phyloP scores from a whole-genome alignment of 495 filamentous ascomycete genomes.

The Xylaria acuta region DNA sequence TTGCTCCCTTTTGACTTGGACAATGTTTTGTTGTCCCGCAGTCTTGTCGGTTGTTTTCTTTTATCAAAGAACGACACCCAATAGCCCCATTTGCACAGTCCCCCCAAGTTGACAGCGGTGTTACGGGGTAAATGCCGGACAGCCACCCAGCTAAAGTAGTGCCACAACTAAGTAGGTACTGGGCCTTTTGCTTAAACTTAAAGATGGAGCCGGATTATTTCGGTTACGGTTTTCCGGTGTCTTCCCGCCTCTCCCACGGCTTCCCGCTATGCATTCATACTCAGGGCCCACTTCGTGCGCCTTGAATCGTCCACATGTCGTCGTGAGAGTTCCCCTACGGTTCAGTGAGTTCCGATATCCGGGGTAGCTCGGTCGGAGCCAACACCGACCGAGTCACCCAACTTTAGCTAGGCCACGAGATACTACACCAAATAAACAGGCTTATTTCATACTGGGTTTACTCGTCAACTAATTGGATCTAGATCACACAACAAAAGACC shows the following conservation, averaged over 20 bases:
- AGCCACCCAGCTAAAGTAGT: background rate
- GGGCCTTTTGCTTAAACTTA: background rate
- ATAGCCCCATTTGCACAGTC: background rate
- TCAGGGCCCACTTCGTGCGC: constrained; percentile 17
- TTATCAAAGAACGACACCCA: background rate
- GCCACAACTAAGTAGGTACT: too few species aligned
- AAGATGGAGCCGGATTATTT: background rate
- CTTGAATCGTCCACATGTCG: background rate
- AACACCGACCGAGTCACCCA: background rate
- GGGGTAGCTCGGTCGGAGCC: constrained; percentile 20
- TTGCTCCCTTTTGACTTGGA: background rate
- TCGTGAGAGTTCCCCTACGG: background rate
- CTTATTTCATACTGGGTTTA: background rate
- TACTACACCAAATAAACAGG: too few species aligned
- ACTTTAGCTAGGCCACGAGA: too few species aligned
- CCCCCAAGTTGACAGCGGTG: background rate
- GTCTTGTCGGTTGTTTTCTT: background rate
- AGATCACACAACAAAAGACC: background rate
- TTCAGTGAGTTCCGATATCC: constrained; percentile 18
- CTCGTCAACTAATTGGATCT: background rate
- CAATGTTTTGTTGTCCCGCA: background rate
- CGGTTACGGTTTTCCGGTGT: constrained; percentile 4
- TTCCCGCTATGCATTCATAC: background rate
- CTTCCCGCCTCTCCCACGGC: background rate
- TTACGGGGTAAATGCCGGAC: background rate